Conservation (phyloP, 2,329 filamentous ascomycete species). For the Penicillium hordei region DNA sequence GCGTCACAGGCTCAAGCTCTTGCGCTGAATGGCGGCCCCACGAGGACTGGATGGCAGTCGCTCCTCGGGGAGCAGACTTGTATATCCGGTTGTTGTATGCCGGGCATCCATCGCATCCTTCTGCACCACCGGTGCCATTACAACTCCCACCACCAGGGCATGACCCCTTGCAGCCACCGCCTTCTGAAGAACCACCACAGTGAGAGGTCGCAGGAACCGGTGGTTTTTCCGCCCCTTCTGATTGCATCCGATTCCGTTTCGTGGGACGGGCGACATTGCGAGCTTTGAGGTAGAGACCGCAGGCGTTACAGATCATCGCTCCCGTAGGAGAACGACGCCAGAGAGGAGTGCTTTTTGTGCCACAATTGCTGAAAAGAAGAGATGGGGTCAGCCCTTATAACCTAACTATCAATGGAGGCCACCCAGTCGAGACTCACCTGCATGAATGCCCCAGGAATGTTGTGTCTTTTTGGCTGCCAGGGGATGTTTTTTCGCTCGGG, state of each 20-base stretch:
- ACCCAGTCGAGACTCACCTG: conserved; percentile 33
- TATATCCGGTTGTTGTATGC: conserved; percentile 96
- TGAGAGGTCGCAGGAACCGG: conserved; percentile 31
- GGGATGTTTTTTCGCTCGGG: conserved; percentile 31
- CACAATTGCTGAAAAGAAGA: conserved; percentile 72
- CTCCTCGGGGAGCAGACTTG: conserved; percentile 66
- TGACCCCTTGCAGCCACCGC: conserved; percentile 64
- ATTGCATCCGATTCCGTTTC: conserved; percentile 69
- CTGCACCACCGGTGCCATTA: conserved; percentile 92
- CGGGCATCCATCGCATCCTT: conserved; percentile 92
- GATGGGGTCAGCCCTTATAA: conserved; percentile 7
- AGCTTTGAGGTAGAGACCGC: conserved; percentile 90
- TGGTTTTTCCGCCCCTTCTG: conserved; percentile 25
- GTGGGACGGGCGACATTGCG: conserved; percentile 88
- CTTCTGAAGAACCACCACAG: conserved; percentile 30
- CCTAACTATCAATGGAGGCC: background rate
- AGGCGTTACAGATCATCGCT: conserved; percentile 96
- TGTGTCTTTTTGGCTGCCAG: conserved; percentile 39
- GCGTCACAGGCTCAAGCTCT: conserved; percentile 24
- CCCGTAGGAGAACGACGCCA: conserved; percentile 93
- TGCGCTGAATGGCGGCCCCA: conserved; percentile 36
- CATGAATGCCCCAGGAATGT: conserved; percentile 44
- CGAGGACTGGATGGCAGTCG: conserved; percentile 29
- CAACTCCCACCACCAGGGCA: conserved; percentile 93
- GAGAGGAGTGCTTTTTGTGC: conserved; percentile 86